Conservation (phyloP, 176 grass and related monocot genomes). For the Lolium multiflorum region DNA sequence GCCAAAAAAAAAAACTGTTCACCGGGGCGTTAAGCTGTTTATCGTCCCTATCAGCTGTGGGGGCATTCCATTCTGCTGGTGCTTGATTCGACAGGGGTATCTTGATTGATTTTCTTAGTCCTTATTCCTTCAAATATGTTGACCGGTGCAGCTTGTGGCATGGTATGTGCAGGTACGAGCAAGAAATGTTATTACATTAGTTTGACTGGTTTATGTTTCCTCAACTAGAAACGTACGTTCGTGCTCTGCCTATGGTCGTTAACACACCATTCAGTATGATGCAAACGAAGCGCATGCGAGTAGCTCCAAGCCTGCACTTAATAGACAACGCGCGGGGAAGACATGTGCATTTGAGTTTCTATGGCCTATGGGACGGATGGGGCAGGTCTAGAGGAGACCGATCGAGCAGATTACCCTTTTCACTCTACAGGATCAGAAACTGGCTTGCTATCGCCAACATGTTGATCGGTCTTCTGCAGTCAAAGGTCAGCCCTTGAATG, state of each 20-base stretch:
- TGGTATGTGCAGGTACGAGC: neutral
- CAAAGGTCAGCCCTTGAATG: no score
- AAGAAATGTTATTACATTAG: neutral
- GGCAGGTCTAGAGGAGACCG: slow-evolving; percentile 29
- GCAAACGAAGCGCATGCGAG: neutral
- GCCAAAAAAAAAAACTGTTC: neutral
- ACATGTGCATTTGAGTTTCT: slow-evolving; percentile 21
- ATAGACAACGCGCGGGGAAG: neutral
- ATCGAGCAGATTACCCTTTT: neutral
- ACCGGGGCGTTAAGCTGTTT: slow-evolving; percentile 21
- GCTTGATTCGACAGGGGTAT: slow-evolving; percentile 31
- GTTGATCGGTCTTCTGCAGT: neutral
- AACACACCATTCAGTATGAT: slow-evolving; percentile 5
- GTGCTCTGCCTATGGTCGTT: slow-evolving; percentile 20
- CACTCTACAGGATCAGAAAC: neutral
- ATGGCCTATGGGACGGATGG: neutral
- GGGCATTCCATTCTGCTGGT: neutral
- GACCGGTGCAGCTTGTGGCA: neutral
- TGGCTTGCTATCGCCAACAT: neutral
- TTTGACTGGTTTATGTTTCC: slow-evolving; percentile 15
- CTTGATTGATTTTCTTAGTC: slow-evolving; percentile 10
- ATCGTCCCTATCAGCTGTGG: slow-evolving; percentile 35
- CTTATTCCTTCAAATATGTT: neutral
- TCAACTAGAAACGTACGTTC: slow-evolving; percentile 32
- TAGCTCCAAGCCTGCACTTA: neutral